These are phyloP conservation scores for Geosmithia flava DNA, from an alignment of 2,329 filamentous ascomycete species.

Conservation along the genomic window DNA sequence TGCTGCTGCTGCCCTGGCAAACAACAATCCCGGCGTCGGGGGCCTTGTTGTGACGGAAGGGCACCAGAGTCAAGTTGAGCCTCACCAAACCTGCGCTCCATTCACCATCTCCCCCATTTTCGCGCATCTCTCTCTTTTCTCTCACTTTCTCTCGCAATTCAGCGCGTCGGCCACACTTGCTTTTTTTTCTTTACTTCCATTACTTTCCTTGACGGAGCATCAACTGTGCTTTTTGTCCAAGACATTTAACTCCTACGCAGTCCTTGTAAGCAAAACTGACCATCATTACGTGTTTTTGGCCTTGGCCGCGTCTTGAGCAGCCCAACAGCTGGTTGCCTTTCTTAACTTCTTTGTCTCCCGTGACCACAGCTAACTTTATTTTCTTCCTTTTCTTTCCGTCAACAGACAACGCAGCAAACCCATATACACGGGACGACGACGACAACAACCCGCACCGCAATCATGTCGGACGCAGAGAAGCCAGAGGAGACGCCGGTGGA, in stretches of 20 bases:
- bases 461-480: slow-evolving; percentile 19
- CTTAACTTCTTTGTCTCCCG: too few relatives aligned
- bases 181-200: too few relatives aligned
- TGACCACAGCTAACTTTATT: too few relatives aligned
- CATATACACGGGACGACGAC: neutral
- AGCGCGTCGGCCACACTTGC: too few relatives aligned
- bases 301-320: too few relatives aligned
- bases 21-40: neutral
- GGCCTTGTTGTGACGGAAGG: neutral
- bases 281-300: too few relatives aligned
- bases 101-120: neutral
- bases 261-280: too few relatives aligned
- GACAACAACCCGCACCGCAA: neutral
- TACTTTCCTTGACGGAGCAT: too few relatives aligned
- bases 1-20: neutral
- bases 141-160: too few relatives aligned
- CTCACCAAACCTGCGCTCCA: neutral
- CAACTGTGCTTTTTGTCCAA: too few relatives aligned
- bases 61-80: neutral
- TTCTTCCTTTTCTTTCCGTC: neutral
- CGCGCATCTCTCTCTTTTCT: neutral
- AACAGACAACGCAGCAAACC: neutral
- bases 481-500: slow-evolving; percentile 15
- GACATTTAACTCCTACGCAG: too few relatives aligned
- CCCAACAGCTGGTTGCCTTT: too few relatives aligned